Evolutionary conservation across 164 flowering plant genomes (phyloP).

Genomic region (Magnolia officinalis): DNA sequence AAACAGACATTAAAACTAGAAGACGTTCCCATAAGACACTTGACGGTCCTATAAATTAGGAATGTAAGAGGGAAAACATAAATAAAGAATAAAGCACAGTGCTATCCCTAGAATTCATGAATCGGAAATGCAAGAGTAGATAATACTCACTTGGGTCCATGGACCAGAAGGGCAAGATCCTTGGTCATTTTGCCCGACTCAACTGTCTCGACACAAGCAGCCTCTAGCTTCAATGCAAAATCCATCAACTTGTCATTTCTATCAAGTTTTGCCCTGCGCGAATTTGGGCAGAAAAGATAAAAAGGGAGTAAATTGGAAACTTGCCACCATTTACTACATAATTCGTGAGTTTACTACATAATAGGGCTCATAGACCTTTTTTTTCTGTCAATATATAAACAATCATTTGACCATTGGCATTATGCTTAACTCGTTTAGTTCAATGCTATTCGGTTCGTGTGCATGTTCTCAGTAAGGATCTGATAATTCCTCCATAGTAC

Average conservation of each 20-base stretch:
- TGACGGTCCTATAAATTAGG: neutral
- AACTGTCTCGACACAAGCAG: conserved; percentile 80
- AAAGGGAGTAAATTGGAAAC: neutral
- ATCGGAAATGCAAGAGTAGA: neutral
- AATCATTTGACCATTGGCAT: too few relatives aligned
- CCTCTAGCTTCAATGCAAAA: conserved; percentile 72
- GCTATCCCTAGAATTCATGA: neutral
- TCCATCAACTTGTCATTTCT: conserved; percentile 56
- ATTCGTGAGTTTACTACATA: too few relatives aligned
- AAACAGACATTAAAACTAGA: too few relatives aligned
- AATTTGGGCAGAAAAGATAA: neutral
- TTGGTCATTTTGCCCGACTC: conserved; percentile 98
- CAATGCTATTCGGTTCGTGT: too few relatives aligned
- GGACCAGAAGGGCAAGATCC: conserved; percentile 83
- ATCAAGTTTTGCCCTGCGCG: conserved; percentile 75
- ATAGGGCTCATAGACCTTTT: too few relatives aligned
- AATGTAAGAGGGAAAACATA: neutral
- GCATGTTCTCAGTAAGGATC: neutral
- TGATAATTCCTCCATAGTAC: neutral
- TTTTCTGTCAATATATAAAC: too few relatives aligned
- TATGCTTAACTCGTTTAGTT: too few relatives aligned
- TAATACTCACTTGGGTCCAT: conserved; percentile 51
- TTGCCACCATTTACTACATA: too few relatives aligned
- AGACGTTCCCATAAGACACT: too few relatives aligned
- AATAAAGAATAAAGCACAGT: neutral